Evolutionary conservation across 768 basidiomycete species (phyloP).

Genomic region (Termitomyces sp.): DNA sequence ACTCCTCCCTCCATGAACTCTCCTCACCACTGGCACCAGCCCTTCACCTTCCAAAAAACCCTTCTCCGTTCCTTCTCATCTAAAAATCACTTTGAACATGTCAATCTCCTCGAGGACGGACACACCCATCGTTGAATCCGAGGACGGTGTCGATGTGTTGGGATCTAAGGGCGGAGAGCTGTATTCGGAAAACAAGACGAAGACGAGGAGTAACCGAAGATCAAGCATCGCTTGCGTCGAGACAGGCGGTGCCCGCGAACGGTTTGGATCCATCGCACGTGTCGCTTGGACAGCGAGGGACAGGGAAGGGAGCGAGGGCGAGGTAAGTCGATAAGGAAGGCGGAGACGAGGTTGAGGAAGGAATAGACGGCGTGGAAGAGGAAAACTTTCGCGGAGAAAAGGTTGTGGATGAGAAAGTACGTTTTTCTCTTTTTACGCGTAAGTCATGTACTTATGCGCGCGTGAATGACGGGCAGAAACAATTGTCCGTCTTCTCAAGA

Average conservation of each 20-base stretch:
- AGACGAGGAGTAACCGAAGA: too few species aligned
- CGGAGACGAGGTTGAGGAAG: constrained; percentile 39
- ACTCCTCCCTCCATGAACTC: too few species aligned
- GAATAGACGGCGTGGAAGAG: constrained; percentile 84
- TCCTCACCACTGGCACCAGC: too few species aligned
- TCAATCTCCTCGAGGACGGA: constrained; percentile 8
- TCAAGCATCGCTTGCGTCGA: constrained; percentile 45
- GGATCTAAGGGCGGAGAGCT: not conserved
- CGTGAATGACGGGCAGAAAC: constrained; percentile 68
- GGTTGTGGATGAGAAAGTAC: constrained; percentile 79
- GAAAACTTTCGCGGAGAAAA: constrained; percentile 77
- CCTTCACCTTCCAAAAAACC: too few species aligned
- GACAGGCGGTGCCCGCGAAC: constrained; percentile 70
- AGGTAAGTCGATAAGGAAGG: too few species aligned
- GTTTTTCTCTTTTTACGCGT: constrained; percentile 1
- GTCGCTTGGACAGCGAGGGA: too few species aligned
- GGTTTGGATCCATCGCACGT: too few species aligned
- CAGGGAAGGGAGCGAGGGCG: too few species aligned
- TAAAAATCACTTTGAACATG: constrained; percentile 18
- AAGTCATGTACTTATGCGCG: too few species aligned
- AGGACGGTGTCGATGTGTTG: constrained; percentile 22
- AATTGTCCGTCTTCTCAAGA: constrained; percentile 85
- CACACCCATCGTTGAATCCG: constrained; percentile 28
- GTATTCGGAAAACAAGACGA: not conserved
- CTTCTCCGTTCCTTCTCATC: not conserved